Percentiles rank a stretch among this genome's conserved stretches.
Evolutionary conservation across 2,329 filamentous ascomycete genomes (phyloP).

Genomic region (Diaporthe vaccinii): DNA sequence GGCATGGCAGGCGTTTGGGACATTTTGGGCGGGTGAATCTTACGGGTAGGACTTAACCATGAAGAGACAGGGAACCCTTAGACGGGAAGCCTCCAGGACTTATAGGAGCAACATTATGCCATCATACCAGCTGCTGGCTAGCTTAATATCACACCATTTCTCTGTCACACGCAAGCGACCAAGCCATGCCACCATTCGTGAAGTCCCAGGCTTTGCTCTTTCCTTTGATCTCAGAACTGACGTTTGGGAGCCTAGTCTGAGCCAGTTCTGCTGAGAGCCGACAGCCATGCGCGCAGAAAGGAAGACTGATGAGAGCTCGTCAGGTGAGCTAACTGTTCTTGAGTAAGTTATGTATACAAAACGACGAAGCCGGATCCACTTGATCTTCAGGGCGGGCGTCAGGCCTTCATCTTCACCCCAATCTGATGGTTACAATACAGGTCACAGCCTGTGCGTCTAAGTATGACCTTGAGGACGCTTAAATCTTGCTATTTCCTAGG

Average conservation of each 20-base stretch:
- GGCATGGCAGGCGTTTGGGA: conserved; percentile 22
- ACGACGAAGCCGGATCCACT: too few relatives aligned
- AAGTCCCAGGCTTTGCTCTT: not conserved
- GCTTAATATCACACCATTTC: not conserved
- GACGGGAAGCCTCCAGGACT: not conserved
- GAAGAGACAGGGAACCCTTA: not conserved
- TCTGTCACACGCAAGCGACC: not conserved
- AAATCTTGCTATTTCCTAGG: conserved; percentile 46
- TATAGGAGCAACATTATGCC: not conserved
- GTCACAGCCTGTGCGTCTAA: not conserved
- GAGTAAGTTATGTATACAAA: not conserved
- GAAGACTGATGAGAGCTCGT: not conserved
- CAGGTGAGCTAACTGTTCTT: not conserved
- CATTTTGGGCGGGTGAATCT: not conserved
- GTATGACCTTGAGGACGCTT: not conserved
- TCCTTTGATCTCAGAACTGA: not conserved
- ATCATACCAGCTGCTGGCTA: conserved; percentile 12
- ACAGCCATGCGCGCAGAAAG: not conserved
- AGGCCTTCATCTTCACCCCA: not conserved
- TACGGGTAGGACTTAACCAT: not conserved
- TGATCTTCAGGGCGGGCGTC: not conserved
- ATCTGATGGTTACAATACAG: not conserved
- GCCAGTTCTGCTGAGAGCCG: not conserved
- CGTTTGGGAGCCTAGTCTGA: not conserved
- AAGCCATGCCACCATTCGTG: not conserved